A percentile compares a stretch with the other conserved stretches of the same genome.
phyloP scores from a whole-genome alignment of 495 filamentous ascomycete genomes.

The Tuber umbilicatum region DNA sequence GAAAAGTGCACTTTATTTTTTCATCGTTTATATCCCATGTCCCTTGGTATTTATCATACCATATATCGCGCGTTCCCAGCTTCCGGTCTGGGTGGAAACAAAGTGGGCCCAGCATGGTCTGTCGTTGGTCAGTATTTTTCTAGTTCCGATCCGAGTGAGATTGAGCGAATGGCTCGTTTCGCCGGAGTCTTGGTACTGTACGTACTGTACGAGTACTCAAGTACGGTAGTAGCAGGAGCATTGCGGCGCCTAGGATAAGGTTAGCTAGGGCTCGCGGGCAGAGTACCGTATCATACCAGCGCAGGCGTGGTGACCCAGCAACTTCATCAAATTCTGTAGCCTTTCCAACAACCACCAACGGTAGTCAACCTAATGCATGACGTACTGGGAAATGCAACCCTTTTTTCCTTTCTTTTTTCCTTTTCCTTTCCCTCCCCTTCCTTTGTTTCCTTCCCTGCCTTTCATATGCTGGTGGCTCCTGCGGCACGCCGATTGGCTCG shows the following conservation, averaged over 20 bases:
- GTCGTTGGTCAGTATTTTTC: neutral
- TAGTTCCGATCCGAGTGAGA: neutral
- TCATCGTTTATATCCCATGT: neutral
- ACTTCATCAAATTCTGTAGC: neutral
- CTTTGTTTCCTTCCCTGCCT: slow-evolving; percentile 1
- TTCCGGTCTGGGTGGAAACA: neutral
- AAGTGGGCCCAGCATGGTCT: neutral
- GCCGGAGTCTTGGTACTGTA: neutral
- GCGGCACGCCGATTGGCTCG: neutral
- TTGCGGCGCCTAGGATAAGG: neutral
- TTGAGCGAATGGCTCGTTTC: neutral
- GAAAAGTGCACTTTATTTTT: neutral
- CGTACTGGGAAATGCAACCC: neutral
- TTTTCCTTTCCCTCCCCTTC: slow-evolving; percentile 2
- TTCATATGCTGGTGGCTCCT: slow-evolving; percentile 11
- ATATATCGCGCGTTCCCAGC: neutral
- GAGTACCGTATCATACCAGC: neutral
- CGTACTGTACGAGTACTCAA: no score
- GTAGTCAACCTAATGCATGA: neutral
- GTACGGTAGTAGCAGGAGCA: neutral
- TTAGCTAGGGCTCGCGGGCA: neutral
- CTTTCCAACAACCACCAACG: neutral
- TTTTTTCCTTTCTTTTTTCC: neutral
- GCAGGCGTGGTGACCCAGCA: neutral
- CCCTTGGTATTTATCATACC: neutral